Conservation (phyloP, 2,329 filamentous ascomycete species). For the Penicillium nordicum region DNA sequence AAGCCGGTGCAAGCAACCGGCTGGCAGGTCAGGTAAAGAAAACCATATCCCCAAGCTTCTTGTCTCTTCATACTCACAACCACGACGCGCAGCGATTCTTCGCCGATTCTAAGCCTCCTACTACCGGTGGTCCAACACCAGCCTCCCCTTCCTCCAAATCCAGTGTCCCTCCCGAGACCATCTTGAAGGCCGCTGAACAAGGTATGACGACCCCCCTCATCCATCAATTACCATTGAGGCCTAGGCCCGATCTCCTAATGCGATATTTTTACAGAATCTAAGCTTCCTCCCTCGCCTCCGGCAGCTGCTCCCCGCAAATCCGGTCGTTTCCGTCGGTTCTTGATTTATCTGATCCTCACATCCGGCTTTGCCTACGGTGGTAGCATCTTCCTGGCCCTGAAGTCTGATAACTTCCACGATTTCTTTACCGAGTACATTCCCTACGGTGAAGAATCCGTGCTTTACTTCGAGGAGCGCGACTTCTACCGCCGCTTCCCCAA, state of each 20-base stretch:
- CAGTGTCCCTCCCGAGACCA: slow-evolving; percentile 49
- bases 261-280: slow-evolving; percentile 38
- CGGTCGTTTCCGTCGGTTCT: slow-evolving; percentile 71
- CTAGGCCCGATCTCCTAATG: slow-evolving; percentile 24
- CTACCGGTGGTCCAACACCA: slow-evolving; percentile 41
- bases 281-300: slow-evolving; percentile 37
- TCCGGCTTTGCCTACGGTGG: slow-evolving; percentile 77
- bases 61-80: slow-evolving; percentile 26
- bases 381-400: slow-evolving; percentile 85
- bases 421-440: slow-evolving; percentile 98
- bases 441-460: slow-evolving; percentile 87
- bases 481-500: slow-evolving; percentile 80
- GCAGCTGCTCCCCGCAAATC: slow-evolving; percentile 58
- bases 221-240: slow-evolving; percentile 5
- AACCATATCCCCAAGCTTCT: slow-evolving; percentile 13
- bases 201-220: slow-evolving; percentile 22
- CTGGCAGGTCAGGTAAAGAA: slow-evolving; percentile 41
- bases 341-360: slow-evolving; percentile 73
- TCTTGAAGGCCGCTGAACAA: slow-evolving; percentile 43
- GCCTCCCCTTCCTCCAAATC: slow-evolving; percentile 44
- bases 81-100: slow-evolving; percentile 45
- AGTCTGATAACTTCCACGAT: slow-evolving; percentile 98
- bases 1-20: slow-evolving; percentile 37
- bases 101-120: slow-evolving; percentile 46
- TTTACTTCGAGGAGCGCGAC: slow-evolving; percentile 93